phyloP scores from a whole-genome alignment of 495 filamentous ascomycete species.

The Daldinia loculata region DNA sequence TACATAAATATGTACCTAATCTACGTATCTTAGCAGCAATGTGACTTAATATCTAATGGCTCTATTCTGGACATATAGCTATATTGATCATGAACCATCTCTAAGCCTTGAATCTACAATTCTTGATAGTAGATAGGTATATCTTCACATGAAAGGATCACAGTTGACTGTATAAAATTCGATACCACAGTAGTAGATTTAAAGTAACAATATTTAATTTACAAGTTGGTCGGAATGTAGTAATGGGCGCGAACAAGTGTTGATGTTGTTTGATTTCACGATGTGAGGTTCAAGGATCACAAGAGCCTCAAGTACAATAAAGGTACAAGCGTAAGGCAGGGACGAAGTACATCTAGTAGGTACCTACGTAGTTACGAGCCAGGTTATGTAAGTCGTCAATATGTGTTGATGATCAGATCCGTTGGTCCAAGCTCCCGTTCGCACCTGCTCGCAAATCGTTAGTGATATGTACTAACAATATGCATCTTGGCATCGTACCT shows the following conservation, averaged over 20 bases:
- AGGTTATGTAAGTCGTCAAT: neutral
- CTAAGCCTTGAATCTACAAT: neutral
- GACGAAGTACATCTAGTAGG: neutral
- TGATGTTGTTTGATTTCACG: neutral
- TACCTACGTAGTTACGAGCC: neutral
- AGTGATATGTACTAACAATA: neutral
- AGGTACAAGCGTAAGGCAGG: conserved; percentile 8
- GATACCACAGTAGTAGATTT: neutral
- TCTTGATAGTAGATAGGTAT: neutral
- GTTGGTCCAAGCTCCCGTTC: conserved; percentile 11
- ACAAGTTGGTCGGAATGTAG: neutral
- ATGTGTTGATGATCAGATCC: neutral
- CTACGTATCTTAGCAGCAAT: neutral
- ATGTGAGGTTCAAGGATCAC: conserved; percentile 34
- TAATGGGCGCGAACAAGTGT: neutral
- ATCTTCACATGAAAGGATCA: neutral
- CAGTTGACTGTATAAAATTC: neutral
- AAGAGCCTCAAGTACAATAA: conserved; percentile 30
- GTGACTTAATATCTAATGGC: neutral
- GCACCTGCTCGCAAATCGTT: neutral
- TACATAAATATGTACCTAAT: neutral
- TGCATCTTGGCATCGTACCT: neutral
- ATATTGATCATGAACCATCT: neutral
- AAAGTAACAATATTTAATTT: neutral
- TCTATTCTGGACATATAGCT: neutral